These are phyloP conservation scores for Mortierella sp. DNA, from an alignment of 371 early-diverging fungal species.

Conservation along the genomic window DNA sequence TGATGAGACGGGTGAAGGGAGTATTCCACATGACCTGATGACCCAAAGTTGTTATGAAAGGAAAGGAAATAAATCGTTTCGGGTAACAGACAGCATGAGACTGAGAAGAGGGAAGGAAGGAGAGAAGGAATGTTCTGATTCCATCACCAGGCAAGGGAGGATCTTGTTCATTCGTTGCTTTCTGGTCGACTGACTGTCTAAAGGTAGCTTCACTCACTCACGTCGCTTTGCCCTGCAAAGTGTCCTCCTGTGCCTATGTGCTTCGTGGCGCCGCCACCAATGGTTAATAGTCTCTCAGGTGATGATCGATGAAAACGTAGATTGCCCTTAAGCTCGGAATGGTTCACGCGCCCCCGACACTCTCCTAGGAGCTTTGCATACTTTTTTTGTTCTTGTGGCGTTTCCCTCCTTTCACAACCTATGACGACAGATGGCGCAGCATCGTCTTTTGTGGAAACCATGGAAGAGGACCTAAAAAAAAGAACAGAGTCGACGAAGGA, in stretches of 20 bases:
- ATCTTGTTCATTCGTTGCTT: background rate
- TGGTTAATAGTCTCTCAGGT: background rate
- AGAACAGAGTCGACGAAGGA: background rate
- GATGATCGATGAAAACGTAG: background rate
- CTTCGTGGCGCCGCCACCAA: constrained; percentile 1
- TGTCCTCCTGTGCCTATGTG: background rate
- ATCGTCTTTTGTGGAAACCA: background rate
- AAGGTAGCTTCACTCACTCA: background rate
- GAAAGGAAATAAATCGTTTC: background rate
- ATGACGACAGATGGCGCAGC: constrained; percentile 4
- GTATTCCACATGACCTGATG: constrained; percentile 9
- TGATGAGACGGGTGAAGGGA: constrained; percentile 2
- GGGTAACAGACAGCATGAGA: background rate
- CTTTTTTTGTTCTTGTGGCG: background rate
- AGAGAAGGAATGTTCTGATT: constrained; percentile 10
- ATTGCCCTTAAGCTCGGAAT: background rate
- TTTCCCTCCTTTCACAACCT: background rate
- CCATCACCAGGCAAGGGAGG: background rate
- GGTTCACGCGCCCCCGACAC: background rate
- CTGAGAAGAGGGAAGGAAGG: background rate
- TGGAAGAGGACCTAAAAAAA: background rate
- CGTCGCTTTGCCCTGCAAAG: too few relatives aligned
- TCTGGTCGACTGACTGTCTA: background rate
- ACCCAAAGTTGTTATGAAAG: background rate
- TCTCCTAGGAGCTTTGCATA: background rate